Percentiles rank a stretch among this genome's conserved stretches.
These are phyloP conservation scores for Phytopythium delawarense DNA, from an alignment of 352 stramenopile species.

Conservation along the genomic window DNA sequence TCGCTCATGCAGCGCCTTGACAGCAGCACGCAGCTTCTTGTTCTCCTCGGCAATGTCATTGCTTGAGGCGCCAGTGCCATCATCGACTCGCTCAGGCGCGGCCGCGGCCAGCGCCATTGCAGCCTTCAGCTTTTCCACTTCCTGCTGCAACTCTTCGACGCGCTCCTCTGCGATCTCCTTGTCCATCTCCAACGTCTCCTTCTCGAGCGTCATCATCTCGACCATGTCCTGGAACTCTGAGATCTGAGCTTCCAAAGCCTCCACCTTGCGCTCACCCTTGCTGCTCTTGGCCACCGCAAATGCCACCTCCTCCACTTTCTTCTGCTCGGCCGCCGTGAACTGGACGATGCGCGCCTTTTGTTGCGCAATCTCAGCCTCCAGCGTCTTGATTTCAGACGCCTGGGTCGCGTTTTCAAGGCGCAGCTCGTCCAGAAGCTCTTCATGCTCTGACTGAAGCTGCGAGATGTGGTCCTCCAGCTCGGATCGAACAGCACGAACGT, in stretches of 20 bases:
- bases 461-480: constrained; percentile 69
- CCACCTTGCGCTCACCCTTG: constrained; percentile 60
- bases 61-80: constrained; percentile 9
- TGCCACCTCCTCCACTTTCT: constrained; percentile 74
- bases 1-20: constrained; percentile 84
- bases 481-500: constrained; percentile 45
- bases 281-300: constrained; percentile 66
- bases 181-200: constrained; percentile 86
- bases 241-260: constrained; percentile 59
- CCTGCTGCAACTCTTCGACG: constrained; percentile 62
- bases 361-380: constrained; percentile 66
- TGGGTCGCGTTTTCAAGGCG: constrained; percentile 58
- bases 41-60: constrained; percentile 75
- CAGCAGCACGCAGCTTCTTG: constrained; percentile 69
- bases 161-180: constrained; percentile 86
- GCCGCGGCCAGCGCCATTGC: constrained; percentile 43
- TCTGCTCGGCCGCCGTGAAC: constrained; percentile 68
- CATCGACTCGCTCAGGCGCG: constrained; percentile 29
- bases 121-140: constrained; percentile 75
- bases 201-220: constrained; percentile 83
- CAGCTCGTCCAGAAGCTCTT: constrained; percentile 53
- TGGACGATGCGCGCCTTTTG: constrained; percentile 60
- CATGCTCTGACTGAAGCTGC: constrained; percentile 43
- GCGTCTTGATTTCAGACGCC: constrained; percentile 46
- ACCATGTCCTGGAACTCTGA: constrained; percentile 78